These are phyloP conservation scores for Bondarzewia mesenterica DNA, from an alignment of 1,284 basidiomycete genomes.

Conservation along the genomic window DNA sequence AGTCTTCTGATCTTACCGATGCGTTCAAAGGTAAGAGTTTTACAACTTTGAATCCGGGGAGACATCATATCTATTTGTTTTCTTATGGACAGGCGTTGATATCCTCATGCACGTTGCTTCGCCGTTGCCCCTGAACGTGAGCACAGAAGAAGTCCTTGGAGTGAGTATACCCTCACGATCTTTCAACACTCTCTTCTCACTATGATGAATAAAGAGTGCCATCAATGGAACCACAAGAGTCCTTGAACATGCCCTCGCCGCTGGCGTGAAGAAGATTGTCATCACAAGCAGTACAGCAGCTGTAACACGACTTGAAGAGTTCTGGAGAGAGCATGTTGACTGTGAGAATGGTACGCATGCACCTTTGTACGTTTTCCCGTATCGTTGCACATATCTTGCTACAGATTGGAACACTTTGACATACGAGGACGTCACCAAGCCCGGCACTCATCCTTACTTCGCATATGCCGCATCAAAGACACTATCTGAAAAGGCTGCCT, in stretches of 20 bases:
- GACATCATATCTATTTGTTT: not conserved
- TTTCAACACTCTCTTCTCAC: not conserved
- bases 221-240: not conserved
- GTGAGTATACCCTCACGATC: not conserved
- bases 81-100: not conserved
- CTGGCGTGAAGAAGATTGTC: slow-evolving; percentile 2
- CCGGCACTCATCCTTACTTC: not conserved
- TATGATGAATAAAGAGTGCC: not conserved
- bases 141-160: not conserved
- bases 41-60: not conserved
- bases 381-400: not conserved
- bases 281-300: not conserved
- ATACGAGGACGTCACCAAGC: slow-evolving; percentile 5
- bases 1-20: slow-evolving; percentile 10
- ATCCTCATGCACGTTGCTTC: slow-evolving; percentile 2
- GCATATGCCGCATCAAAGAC: slow-evolving; percentile 17
- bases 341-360: not conserved
- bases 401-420: slow-evolving; percentile 5
- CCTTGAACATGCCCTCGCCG: not conserved
- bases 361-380: not conserved
- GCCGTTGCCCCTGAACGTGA: not conserved
- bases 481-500: slow-evolving; percentile 16
- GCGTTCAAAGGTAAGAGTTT: slow-evolving; percentile 8
- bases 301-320: not conserved
- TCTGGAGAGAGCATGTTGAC: not conserved